A percentile compares a stretch with the other conserved stretches of the same genome.
Evolutionary conservation across 805 yeast genomes (phyloP).

Genomic region (Teunomyces tritomae): DNA sequence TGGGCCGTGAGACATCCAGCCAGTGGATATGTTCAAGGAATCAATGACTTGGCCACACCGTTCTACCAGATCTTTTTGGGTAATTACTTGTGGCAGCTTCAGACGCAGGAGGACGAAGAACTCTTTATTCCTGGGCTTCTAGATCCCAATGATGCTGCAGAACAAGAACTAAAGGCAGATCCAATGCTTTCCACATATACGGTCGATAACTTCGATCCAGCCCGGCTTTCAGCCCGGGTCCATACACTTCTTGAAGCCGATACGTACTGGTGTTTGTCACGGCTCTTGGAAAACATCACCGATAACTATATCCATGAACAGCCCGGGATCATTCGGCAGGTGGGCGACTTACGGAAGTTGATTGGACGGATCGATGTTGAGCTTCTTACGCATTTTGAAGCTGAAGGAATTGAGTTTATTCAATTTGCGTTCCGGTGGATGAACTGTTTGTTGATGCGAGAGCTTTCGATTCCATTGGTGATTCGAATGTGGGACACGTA

Average conservation of each 20-base stretch:
- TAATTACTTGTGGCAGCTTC: slow-evolving; percentile 54
- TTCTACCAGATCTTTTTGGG: slow-evolving; percentile 82
- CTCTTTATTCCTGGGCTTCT: slow-evolving; percentile 36
- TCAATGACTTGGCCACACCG: slow-evolving; percentile 91
- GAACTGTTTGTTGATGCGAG: slow-evolving; percentile 97
- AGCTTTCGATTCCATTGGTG: slow-evolving; percentile 70
- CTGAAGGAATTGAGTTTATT: slow-evolving; percentile 86
- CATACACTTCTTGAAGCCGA: slow-evolving; percentile 84
- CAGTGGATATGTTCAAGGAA: slow-evolving; percentile 96
- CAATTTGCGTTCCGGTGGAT: slow-evolving; percentile 98
- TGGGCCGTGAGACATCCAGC: slow-evolving; percentile 99
- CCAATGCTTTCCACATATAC: slow-evolving; percentile 21
- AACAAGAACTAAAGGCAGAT: slow-evolving; percentile 24
- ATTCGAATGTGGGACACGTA: slow-evolving; percentile 99
- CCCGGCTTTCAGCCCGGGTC: slow-evolving; percentile 54
- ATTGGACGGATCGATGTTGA: slow-evolving; percentile 77
- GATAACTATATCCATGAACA: slow-evolving; percentile 98
- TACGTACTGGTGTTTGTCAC: slow-evolving; percentile 93
- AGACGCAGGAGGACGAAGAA: slow-evolving; percentile 20
- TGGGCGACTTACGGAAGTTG: slow-evolving; percentile 70
- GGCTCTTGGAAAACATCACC: slow-evolving; percentile 88
- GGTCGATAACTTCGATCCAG: slow-evolving; percentile 63
- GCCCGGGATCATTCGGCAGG: slow-evolving; percentile 94
- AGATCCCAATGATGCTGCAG: slow-evolving; percentile 26
- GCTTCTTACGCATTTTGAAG: slow-evolving; percentile 68